Conservation (phyloP, 345 rosid genomes). For the Turnera subulata region DNA sequence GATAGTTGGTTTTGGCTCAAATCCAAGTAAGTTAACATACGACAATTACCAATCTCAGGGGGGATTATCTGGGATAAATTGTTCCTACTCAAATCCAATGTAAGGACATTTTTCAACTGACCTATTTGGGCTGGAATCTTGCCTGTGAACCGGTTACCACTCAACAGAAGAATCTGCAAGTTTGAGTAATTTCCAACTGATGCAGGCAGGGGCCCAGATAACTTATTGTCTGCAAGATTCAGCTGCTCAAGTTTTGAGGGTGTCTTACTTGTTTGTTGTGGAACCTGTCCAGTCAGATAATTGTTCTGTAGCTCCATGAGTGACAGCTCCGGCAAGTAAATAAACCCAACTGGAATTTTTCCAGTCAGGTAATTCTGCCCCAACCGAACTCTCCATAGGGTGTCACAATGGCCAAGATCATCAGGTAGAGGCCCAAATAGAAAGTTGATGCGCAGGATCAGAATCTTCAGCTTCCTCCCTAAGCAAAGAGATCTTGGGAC, state of each 20-base stretch:
- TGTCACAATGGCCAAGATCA: slow-evolving; percentile 45
- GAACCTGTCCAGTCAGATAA: slow-evolving; percentile 44
- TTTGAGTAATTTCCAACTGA: slow-evolving; percentile 52
- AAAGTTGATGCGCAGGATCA: slow-evolving; percentile 53
- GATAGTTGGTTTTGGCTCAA: slow-evolving; percentile 66
- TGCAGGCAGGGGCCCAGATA: slow-evolving; percentile 47
- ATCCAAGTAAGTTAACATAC: slow-evolving; percentile 53
- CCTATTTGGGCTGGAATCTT: slow-evolving; percentile 46
- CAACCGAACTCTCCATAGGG: slow-evolving; percentile 49
- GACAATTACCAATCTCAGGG: slow-evolving; percentile 44
- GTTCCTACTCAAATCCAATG: slow-evolving; percentile 54
- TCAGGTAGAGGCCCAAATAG: slow-evolving; percentile 63
- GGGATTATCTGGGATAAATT: slow-evolving; percentile 47
- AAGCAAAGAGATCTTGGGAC: slow-evolving; percentile 48
- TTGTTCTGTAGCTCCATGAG: slow-evolving; percentile 60
- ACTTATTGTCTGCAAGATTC: slow-evolving; percentile 51
- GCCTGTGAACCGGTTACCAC: slow-evolving; percentile 55
- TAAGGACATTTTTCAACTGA: slow-evolving; percentile 37
- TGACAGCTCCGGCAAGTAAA: slow-evolving; percentile 57
- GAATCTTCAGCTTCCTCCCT: slow-evolving; percentile 36
- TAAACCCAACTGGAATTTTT: slow-evolving; percentile 48
- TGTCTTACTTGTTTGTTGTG: slow-evolving; percentile 31
- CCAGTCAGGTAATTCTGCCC: slow-evolving; percentile 69
- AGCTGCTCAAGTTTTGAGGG: slow-evolving; percentile 45
- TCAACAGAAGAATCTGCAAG: slow-evolving; percentile 44